Percentiles rank a stretch among this genome's conserved stretches.
Conservation (phyloP, 2,329 filamentous ascomycete species). For the Pseudogymnoascus sp. region DNA sequence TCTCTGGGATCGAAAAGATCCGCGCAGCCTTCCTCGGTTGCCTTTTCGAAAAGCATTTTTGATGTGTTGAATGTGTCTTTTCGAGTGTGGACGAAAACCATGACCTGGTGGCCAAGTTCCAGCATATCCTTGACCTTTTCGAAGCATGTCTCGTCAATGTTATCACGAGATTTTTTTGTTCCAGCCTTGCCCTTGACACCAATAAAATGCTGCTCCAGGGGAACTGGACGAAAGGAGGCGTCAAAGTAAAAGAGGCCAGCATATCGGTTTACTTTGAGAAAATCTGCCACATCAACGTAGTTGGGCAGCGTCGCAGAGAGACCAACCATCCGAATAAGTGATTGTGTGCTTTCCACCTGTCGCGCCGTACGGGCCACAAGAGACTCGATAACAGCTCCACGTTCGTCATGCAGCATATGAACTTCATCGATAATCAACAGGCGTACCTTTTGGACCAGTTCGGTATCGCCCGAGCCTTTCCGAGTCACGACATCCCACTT, state of each 20-base stretch:
- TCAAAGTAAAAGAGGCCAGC: constrained; percentile 97
- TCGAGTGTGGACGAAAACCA: constrained; percentile 98
- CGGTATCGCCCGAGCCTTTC: constrained; percentile 94
- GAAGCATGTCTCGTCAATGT: constrained; percentile 79
- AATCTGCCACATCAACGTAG: constrained; percentile 93
- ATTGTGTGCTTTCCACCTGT: constrained; percentile 97
- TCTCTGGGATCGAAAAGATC: constrained; percentile 76
- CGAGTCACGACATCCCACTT: constrained; percentile 99
- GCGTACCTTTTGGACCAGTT: constrained; percentile 93
- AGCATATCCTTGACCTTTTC: constrained; percentile 96
- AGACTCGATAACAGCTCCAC: constrained; percentile 91
- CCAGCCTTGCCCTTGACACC: constrained; percentile 89
- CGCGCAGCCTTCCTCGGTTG: constrained; percentile 67
- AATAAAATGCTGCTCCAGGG: constrained; percentile 93
- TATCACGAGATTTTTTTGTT: constrained; percentile 74
- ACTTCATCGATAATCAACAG: constrained; percentile 97
- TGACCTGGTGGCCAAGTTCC: constrained; percentile 84
- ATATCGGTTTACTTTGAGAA: constrained; percentile 89
- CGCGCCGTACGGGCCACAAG: constrained; percentile 90
- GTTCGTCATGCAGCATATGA: constrained; percentile 97
- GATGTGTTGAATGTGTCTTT: constrained; percentile 90
- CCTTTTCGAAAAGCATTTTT: constrained; percentile 78
- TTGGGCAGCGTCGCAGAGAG: constrained; percentile 94
- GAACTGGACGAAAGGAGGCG: constrained; percentile 88
- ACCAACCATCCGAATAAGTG: constrained; percentile 90